Evolutionary conservation across 2,329 filamentous ascomycete genomes (phyloP), one percentile per base, ranked within the genome.

Genomic region (Arthrobotrys musiformis): DNA sequence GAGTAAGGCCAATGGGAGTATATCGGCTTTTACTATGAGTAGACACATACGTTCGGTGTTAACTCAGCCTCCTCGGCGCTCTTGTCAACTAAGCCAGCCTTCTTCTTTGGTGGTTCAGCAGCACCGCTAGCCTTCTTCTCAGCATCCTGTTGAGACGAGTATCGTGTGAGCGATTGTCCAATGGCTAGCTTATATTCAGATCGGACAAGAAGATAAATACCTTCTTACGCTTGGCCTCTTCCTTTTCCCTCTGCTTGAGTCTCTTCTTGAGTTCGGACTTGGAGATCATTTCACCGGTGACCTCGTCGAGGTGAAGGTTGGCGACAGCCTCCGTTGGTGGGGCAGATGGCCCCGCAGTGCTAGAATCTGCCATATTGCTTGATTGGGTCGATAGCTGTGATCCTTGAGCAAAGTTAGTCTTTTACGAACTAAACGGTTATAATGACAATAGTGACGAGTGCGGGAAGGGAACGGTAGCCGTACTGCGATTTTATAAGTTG

Each of bases 201-300:
- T 4, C 17, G 19, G 37, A 24, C 24, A 26, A 54, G 50, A n/a
- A 30, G 1, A 4, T 5, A 35, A 52, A 35, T 67, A 81, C 80
- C 91, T 97, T 97, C 86, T 93, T 92, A 80, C 91, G 91, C 66
- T 77, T 77, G 19, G 73, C 73, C 26, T 70, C 73, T 78, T 96
- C 93, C 85, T 89, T 90, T 84, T 94, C 89, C 80, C 94, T 91
- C 83, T 91, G 88, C 92, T 99, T 99, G 86, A 94, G 89, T 82
- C 94, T 90, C 87, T 93, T 94, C 93, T 99, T 99, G 84, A 98
- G 87, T 86, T 94, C 91, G 15, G 90, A 89, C 90, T 94, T 94
- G 86, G 92, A 94, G 78, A 91, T 83, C 84, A 85, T 90, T 86
- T 99, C 95, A 82, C 95, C 95, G 13, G 95, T 98, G 79, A 94